phyloP scores from a whole-genome alignment of 768 basidiomycete genomes.

The Atractiella rhizophila region DNA sequence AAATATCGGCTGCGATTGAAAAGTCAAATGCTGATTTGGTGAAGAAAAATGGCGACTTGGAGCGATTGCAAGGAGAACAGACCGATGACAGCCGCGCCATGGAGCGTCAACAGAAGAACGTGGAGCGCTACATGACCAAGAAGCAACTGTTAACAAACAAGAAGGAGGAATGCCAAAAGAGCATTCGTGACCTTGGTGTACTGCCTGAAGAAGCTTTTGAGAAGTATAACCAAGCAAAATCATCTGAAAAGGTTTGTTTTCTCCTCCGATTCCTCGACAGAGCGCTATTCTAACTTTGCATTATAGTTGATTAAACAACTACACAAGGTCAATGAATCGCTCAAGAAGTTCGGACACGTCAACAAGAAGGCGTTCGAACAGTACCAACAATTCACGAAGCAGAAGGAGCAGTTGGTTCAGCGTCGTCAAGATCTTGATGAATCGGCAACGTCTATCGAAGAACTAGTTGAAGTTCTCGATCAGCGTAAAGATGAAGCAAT shows the following conservation, averaged over 20 bases:
- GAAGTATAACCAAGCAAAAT: constrained; percentile 62
- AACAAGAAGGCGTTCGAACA: constrained; percentile 99
- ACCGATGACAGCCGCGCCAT: constrained; percentile 63
- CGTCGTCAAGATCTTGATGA: constrained; percentile 77
- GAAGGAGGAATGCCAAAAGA: constrained; percentile 83
- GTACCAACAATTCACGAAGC: constrained; percentile 91
- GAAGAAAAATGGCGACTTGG: constrained; percentile 28
- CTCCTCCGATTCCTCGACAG: background rate
- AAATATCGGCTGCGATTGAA: too few species aligned
- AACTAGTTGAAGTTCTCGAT: constrained; percentile 77
- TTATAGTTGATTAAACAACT: constrained; percentile 67
- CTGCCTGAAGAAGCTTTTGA: constrained; percentile 91
- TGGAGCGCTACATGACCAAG: constrained; percentile 81
- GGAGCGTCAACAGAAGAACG: constrained; percentile 77
- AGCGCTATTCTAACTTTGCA: background rate
- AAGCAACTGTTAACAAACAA: constrained; percentile 55
- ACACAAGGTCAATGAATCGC: constrained; percentile 67
- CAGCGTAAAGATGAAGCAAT: constrained; percentile 97
- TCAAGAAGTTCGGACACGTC: constrained; percentile 92
- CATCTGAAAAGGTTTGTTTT: constrained; percentile 46
- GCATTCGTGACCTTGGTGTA: constrained; percentile 85
- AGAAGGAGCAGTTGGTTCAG: constrained; percentile 65
- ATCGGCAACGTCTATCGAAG: constrained; percentile 66
- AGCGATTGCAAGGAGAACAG: constrained; percentile 56
- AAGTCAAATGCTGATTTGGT: constrained; percentile 29